Evolutionary conservation across 257 asterid genomes (phyloP).

Genomic region (Solanum corneliomulleri): DNA sequence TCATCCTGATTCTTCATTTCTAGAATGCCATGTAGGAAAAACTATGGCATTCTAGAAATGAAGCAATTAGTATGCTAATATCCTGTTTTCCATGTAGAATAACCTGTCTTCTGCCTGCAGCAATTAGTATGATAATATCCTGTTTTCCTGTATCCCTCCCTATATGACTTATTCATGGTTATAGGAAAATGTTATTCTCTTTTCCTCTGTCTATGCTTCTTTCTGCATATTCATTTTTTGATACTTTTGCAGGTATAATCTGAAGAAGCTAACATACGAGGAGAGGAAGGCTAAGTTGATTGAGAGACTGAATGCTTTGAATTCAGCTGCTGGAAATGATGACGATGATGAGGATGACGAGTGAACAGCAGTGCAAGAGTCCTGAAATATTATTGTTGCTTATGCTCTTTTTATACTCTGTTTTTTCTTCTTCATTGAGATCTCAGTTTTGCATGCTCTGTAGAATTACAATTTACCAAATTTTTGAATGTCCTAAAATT

Average conservation of each 20-base stretch:
- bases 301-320: constrained; percentile 9
- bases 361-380: neutral
- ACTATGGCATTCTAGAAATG: no score
- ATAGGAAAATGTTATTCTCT: neutral
- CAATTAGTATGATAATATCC: neutral
- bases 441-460: neutral
- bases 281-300: constrained; percentile 10
- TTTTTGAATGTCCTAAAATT: neutral
- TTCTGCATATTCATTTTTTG: neutral
- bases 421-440: neutral
- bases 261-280: constrained; percentile 9
- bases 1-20: neutral
- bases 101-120: no score
- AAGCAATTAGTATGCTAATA: neutral
- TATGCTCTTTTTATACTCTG: neutral
- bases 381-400: neutral
- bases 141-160: neutral
- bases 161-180: neutral
- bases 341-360: constrained; percentile 4
- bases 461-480: neutral
- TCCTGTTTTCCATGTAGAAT: neutral
- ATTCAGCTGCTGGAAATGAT: constrained; percentile 8
- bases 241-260: constrained; percentile 3
- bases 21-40: neutral
- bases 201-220: neutral